Percentiles rank a stretch among this genome's conserved stretches.
Conservation (phyloP, 1,284 basidiomycete genomes). For the Veloporphyrellus conicus region DNA sequence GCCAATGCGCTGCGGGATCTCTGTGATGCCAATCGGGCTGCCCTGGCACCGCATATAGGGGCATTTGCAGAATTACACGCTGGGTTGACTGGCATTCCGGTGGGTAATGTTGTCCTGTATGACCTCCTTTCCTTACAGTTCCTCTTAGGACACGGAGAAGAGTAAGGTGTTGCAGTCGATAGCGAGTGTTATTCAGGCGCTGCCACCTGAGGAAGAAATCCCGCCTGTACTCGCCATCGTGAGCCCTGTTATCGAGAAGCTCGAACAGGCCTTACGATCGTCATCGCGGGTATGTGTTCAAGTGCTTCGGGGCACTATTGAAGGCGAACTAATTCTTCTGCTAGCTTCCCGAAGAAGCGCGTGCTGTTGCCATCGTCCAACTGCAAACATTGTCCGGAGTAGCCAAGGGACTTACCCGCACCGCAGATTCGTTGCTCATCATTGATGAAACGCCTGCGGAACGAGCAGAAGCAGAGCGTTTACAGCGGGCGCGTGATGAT, state of each 20-base stretch:
- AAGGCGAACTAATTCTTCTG: slow-evolving; percentile 7
- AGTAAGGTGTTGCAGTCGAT: slow-evolving; percentile 87
- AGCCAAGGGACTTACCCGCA: slow-evolving; percentile 77
- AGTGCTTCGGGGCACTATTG: neutral
- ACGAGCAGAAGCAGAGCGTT: slow-evolving; percentile 47
- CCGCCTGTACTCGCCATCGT: slow-evolving; percentile 78
- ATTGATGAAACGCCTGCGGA: slow-evolving; percentile 55
- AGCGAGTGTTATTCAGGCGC: slow-evolving; percentile 83
- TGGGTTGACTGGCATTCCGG: slow-evolving; percentile 67
- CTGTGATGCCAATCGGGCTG: slow-evolving; percentile 80
- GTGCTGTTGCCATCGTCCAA: slow-evolving; percentile 56
- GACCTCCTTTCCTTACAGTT: neutral
- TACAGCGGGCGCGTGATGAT: slow-evolving; percentile 62
- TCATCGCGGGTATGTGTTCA: slow-evolving; percentile 49
- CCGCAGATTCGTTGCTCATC: slow-evolving; percentile 63
- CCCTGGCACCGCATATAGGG: slow-evolving; percentile 74
- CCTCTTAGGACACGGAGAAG: slow-evolving; percentile 72
- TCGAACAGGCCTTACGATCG: slow-evolving; percentile 58
- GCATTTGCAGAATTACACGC: slow-evolving; percentile 82
- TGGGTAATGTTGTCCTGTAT: slow-evolving; percentile 35
- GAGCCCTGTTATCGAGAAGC: slow-evolving; percentile 67
- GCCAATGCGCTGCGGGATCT: slow-evolving; percentile 79
- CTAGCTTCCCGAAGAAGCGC: slow-evolving; percentile 68
- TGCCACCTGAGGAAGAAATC: slow-evolving; percentile 72
- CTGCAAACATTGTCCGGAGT: slow-evolving; percentile 78